A percentile compares a stretch with the other conserved stretches of the same genome.
Conservation (phyloP, 2,329 filamentous ascomycete species). For the Xylaria sp. region DNA sequence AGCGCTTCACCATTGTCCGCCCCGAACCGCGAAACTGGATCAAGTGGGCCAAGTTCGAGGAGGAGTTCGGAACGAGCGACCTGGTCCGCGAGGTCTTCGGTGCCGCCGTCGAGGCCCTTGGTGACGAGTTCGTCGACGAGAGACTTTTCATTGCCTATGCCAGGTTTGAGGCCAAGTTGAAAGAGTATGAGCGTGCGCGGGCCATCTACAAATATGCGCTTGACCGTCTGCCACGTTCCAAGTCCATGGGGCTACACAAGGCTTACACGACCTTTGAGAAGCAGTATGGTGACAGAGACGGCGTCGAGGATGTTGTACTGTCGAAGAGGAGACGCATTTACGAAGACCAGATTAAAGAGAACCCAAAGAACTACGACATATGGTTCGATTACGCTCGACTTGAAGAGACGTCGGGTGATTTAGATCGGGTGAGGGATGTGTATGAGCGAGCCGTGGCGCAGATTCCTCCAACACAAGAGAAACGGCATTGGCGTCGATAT, state of each 20-base stretch:
- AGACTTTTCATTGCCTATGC: conserved; percentile 95
- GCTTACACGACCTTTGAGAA: conserved; percentile 98
- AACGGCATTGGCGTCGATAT: conserved; percentile 96
- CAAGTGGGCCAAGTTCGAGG: conserved; percentile 97
- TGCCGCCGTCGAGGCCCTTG: conserved; percentile 84
- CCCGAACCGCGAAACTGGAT: conserved; percentile 98
- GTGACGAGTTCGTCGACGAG: conserved; percentile 96
- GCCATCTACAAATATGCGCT: conserved; percentile 98
- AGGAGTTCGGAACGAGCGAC: conserved; percentile 92
- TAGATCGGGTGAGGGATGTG: conserved; percentile 86
- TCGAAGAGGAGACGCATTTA: conserved; percentile 93
- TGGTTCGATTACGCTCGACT: conserved; percentile 97
- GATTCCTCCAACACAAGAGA: conserved; percentile 93
- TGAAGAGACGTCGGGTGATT: conserved; percentile 85
- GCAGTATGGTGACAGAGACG: conserved; percentile 92
- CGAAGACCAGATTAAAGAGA: conserved; percentile 92
- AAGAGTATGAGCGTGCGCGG: conserved; percentile 91
- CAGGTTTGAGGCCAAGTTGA: conserved; percentile 92
- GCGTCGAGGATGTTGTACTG: conserved; percentile 95
- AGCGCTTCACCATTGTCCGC: conserved; percentile 89
- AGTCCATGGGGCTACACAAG: conserved; percentile 86
- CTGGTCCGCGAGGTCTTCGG: conserved; percentile 93
- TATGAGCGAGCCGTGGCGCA: conserved; percentile 97
- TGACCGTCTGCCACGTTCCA: conserved; percentile 88
- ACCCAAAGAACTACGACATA: conserved; percentile 93